A percentile compares a stretch with the other conserved stretches of the same genome.
phyloP scores from a whole-genome alignment of 208 protist species.

The Balamuthia mandrillaris region DNA sequence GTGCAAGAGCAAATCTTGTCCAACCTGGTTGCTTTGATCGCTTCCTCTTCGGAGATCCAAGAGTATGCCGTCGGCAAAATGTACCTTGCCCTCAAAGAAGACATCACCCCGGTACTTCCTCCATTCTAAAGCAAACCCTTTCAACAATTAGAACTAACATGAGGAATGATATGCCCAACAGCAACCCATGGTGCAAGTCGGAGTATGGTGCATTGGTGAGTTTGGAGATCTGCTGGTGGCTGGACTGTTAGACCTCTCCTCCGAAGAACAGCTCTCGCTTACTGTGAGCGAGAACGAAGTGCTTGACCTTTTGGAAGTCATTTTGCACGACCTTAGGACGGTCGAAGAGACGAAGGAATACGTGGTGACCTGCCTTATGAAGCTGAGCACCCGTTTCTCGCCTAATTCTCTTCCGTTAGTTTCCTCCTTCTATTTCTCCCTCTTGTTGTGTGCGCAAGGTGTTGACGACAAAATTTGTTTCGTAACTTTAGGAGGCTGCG shows the following conservation, averaged over 20 bases:
- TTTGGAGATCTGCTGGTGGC: conserved; percentile 85
- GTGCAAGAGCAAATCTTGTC: conserved; percentile 66
- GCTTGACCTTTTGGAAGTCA: conserved; percentile 61
- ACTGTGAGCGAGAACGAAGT: conserved; percentile 54
- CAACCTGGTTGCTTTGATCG: conserved; percentile 84
- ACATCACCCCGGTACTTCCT: not conserved
- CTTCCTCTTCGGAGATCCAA: conserved; percentile 81
- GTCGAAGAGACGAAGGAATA: conserved; percentile 83
- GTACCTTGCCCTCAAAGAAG: conserved; percentile 72
- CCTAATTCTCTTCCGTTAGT: not conserved
- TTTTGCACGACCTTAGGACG: conserved; percentile 71
- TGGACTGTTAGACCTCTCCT: conserved; percentile 38
- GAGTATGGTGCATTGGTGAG: conserved; percentile 94
- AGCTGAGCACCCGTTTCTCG: conserved; percentile 82
- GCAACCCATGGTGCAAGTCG: conserved; percentile 84
- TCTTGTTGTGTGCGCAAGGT: conserved; percentile 57
- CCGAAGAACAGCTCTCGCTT: conserved; percentile 44
- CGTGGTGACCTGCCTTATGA: conserved; percentile 88
- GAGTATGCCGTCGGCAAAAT: conserved; percentile 80
- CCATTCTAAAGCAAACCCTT: not conserved
- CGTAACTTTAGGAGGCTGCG: conserved; percentile 90
- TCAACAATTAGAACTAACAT: not conserved
- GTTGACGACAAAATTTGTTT: conserved; percentile 77
- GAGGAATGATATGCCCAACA: conserved; percentile 60
- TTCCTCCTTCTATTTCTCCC: conserved; percentile 47